Evolutionary conservation across 2,329 filamentous ascomycete genomes (phyloP).

Genomic region (Aspergillus eucalypticola): DNA sequence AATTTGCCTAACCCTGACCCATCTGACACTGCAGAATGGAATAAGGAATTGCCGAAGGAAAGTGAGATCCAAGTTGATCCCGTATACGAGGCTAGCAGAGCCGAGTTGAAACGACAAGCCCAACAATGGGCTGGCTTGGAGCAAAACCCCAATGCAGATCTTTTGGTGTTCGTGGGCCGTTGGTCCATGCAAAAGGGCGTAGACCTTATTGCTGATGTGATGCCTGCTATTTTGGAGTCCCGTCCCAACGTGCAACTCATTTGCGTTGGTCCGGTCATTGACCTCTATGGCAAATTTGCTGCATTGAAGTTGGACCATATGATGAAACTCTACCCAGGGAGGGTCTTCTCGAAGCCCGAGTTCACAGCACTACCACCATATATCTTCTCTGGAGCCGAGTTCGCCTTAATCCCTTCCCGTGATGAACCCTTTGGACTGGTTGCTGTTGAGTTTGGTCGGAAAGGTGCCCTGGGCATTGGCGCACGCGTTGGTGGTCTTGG

Average conservation of each 20-base stretch:
- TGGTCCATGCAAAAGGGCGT: constrained; percentile 71
- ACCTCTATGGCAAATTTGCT: constrained; percentile 68
- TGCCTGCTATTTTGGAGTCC: constrained; percentile 63
- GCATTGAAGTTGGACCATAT: constrained; percentile 64
- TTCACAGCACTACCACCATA: constrained; percentile 67
- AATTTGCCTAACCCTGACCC: constrained; percentile 67
- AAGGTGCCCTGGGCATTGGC: constrained; percentile 67
- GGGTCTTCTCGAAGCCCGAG: constrained; percentile 68
- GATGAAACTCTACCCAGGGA: constrained; percentile 65
- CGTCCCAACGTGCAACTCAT: constrained; percentile 63
- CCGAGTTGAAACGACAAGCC: constrained; percentile 59
- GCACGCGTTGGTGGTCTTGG: constrained; percentile 66
- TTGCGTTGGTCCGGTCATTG: constrained; percentile 65
- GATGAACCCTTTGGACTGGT: constrained; percentile 71
- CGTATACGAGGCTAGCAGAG: constrained; percentile 56
- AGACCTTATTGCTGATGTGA: constrained; percentile 68
- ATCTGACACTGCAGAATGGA: constrained; percentile 63
- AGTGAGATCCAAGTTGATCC: constrained; percentile 55
- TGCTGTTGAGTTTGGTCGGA: constrained; percentile 68
- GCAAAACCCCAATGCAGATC: constrained; percentile 61
- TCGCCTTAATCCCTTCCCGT: constrained; percentile 67
- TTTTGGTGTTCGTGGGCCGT: constrained; percentile 68
- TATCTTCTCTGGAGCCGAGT: constrained; percentile 68
- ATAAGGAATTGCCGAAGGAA: constrained; percentile 53
- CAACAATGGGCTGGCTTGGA: constrained; percentile 68